phyloP scores from a whole-genome alignment of 2,329 filamentous ascomycete species.

The Neopestalotiopsis clavispora region DNA sequence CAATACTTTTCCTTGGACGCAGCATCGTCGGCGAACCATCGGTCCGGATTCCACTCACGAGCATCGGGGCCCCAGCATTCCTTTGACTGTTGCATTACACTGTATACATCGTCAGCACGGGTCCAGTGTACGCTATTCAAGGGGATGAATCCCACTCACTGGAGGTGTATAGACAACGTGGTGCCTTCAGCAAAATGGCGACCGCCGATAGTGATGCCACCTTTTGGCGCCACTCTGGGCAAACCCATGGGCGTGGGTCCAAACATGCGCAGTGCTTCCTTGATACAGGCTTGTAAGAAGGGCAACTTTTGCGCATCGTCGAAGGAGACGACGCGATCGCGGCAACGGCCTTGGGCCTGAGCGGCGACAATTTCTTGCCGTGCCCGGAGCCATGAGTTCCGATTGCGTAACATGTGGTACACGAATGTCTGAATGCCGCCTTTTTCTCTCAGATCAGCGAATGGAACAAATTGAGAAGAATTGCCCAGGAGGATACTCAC shows the following conservation, averaged over 20 bases:
- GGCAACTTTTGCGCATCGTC: constrained; percentile 1
- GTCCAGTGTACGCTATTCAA: neutral
- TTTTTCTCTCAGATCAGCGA: neutral
- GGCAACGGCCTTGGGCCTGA: neutral
- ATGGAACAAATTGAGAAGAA: neutral
- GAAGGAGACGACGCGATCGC: neutral
- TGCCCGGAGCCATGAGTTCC: neutral
- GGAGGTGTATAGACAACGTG: constrained; percentile 8
- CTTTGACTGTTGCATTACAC: constrained; percentile 14
- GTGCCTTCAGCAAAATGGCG: constrained; percentile 12
- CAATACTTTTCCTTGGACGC: constrained; percentile 14
- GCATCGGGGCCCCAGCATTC: constrained; percentile 14
- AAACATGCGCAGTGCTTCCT: constrained; percentile 13
- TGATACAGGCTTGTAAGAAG: constrained; percentile 10
- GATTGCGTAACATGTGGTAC: constrained; percentile 8
- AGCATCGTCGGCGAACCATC: constrained; percentile 11
- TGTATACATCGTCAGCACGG: neutral
- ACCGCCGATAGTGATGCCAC: constrained; percentile 12
- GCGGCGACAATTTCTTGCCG: constrained; percentile 1
- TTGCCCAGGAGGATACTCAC: neutral
- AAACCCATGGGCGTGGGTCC: constrained; percentile 11
- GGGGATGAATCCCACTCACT: neutral
- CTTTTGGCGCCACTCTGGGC: constrained; percentile 12
- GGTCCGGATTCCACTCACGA: constrained; percentile 14
- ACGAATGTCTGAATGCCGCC: constrained; percentile 2